Percentiles rank a stretch among this genome's conserved stretches.
Conservation (phyloP, 345 rosid genomes). For the Camelina neglecta region DNA sequence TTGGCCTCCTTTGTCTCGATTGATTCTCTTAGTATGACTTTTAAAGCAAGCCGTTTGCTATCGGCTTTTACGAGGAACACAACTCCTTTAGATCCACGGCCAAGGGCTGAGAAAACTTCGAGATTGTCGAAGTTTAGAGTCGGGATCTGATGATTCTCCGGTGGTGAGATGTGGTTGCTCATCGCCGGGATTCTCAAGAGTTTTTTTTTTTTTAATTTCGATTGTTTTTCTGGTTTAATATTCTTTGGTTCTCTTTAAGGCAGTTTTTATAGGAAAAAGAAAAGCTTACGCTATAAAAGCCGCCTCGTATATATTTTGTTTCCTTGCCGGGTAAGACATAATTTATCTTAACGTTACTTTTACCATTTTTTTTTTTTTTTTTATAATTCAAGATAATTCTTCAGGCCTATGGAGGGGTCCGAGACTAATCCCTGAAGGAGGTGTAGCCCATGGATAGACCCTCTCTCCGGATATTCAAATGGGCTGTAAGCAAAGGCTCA, state of each 20-base stretch:
- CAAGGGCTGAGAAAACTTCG: conserved; percentile 55
- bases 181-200: not conserved
- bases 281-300: not conserved
- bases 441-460: too few relatives aligned
- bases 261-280: conserved; percentile 20
- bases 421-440: too few relatives aligned
- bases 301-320: not conserved
- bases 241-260: not conserved
- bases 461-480: too few relatives aligned
- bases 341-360: too few relatives aligned
- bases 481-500: too few relatives aligned
- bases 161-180: not conserved
- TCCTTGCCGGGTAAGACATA: conserved; percentile 36
- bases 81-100: conserved; percentile 88
- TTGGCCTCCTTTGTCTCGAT: conserved; percentile 52
- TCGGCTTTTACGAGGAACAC: conserved; percentile 60
- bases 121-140: conserved; percentile 48
- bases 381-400: too few relatives aligned
- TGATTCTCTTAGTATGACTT: conserved; percentile 62
- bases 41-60: conserved; percentile 61
- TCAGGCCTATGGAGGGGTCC: too few relatives aligned
- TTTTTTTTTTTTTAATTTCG: not conserved
- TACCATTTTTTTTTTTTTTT: too few relatives aligned
- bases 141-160: conserved; percentile 32
- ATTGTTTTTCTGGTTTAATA: not conserved